Base-by-base conservation (phyloP, 169 alveolate genomes). In the Amoebophrya sp. region DNA sequence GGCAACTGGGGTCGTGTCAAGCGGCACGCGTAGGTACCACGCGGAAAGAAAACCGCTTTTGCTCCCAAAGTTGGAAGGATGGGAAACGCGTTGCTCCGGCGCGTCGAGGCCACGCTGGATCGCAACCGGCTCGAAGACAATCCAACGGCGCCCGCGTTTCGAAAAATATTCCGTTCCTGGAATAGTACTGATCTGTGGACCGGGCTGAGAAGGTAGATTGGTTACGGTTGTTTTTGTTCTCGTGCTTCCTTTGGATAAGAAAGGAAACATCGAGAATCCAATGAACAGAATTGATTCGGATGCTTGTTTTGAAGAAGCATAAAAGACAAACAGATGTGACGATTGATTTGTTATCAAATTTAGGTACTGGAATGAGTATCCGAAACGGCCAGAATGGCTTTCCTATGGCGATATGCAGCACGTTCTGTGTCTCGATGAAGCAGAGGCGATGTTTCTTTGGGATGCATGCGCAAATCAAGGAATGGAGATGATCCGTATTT, bases 341-440 rank as follows among this genome's bases (percentile, higher is more conserved):
- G n/a, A n/a, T n/a, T n/a, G n/a, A n/a, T n/a, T n/a, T n/a, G n/a
- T 41, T 41, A 41, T 7, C 18, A 47, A 47, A 3, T 25, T 7
- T 25, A 66, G 83, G 83, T 66, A 66, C 83, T 66, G 83, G 83
- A 66, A 66, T 25, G 83, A 66, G 83, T 66, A 25, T 66, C 83
- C 83, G 39, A 66, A 66, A 25, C 29, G 83, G 18, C 83, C 83
- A 25, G 32, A 7, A 66, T 25, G 18, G 7, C 35, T 66, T 3
- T 66, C 83, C 7, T 66, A 66, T 25, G 83, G 83, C 7, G 83
- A 66, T 25, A 66, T 66, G 83, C 83, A 66, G 18, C 83, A 66
- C 83, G 83, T 66, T 3, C 83, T 66, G 29, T 66, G 83, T 25
- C 83, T 66, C 7, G 83, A 66, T 3, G 83, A 66, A 25, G 29